Conservation (phyloP, 2,329 filamentous ascomycete genomes). For the Ascochyta fabae region DNA sequence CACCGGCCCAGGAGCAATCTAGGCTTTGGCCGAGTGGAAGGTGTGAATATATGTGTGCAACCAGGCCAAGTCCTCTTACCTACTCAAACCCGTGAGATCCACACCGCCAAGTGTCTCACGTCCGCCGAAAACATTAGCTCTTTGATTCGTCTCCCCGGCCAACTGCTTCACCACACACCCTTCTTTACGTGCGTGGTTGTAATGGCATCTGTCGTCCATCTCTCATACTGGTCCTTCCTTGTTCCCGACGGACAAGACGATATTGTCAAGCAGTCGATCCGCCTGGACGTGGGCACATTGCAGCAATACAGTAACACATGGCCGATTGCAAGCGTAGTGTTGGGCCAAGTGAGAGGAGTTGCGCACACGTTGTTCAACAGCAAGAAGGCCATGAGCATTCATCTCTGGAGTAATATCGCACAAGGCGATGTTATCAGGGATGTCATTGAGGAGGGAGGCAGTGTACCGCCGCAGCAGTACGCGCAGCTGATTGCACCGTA, state of each 20-base stretch:
- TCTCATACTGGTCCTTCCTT: constrained; percentile 73
- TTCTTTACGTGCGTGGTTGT: constrained; percentile 52
- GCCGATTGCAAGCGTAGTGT: constrained; percentile 73
- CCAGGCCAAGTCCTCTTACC: constrained; percentile 60
- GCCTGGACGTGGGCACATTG: constrained; percentile 78
- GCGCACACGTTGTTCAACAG: constrained; percentile 72
- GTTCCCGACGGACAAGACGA: constrained; percentile 63
- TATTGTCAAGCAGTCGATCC: constrained; percentile 74
- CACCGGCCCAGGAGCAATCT: constrained; percentile 54
- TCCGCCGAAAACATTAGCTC: constrained; percentile 79
- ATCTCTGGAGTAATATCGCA: constrained; percentile 47
- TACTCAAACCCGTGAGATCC: constrained; percentile 61
- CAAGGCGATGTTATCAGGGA: constrained; percentile 43
- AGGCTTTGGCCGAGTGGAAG: constrained; percentile 45
- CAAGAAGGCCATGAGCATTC: constrained; percentile 51
- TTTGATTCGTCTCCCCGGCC: constrained; percentile 75
- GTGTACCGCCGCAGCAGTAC: constrained; percentile 44
- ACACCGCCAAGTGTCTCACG: constrained; percentile 81
- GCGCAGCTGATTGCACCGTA: constrained; percentile 46
- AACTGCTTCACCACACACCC: constrained; percentile 70
- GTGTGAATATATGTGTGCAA: constrained; percentile 68
- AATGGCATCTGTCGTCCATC: constrained; percentile 49
- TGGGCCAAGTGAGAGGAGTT: constrained; percentile 76
- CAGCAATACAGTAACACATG: constrained; percentile 72
- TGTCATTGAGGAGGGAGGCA: constrained; percentile 43